phyloP scores from a whole-genome alignment of 2,329 filamentous ascomycete genomes.

The Aspergillus sp. region DNA sequence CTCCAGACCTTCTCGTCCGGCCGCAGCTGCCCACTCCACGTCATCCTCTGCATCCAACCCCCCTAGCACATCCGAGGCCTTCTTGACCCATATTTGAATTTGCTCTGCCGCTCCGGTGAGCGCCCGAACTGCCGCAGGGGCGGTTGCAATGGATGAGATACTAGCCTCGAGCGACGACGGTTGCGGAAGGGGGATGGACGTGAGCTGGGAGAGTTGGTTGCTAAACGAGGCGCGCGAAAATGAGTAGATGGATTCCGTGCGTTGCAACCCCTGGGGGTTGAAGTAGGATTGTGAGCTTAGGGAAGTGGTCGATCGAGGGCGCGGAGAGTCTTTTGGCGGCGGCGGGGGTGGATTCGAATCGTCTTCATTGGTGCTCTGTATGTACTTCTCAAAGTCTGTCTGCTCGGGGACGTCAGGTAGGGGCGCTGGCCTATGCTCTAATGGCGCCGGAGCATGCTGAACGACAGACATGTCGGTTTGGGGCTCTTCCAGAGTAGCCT shows the following conservation, averaged over 20 bases:
- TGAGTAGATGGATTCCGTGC: conserved; percentile 88
- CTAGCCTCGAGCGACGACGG: conserved; percentile 79
- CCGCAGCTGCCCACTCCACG: conserved; percentile 92
- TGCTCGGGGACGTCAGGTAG: conserved; percentile 25
- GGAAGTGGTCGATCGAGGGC: conserved; percentile 29
- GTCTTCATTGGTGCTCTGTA: conserved; percentile 39
- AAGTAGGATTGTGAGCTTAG: conserved; percentile 45
- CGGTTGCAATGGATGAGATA: conserved; percentile 81
- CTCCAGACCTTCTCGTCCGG: conserved; percentile 61
- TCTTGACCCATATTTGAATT: conserved; percentile 90
- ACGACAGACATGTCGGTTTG: conserved; percentile 33
- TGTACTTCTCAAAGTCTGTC: conserved; percentile 47
- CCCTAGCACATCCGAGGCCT: conserved; percentile 83
- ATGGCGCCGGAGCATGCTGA: conserved; percentile 27
- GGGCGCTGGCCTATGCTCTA: conserved; percentile 20
- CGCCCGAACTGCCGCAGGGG: conserved; percentile 78
- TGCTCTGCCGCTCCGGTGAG: conserved; percentile 87
- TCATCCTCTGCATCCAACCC: conserved; percentile 94
- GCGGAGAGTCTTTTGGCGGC: conserved; percentile 41
- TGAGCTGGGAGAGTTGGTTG: conserved; percentile 88
- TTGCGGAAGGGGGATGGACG: conserved; percentile 84
- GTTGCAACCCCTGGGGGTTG: conserved; percentile 52
- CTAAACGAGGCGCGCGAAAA: conserved; percentile 90
- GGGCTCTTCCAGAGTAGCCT: conserved; percentile 2
- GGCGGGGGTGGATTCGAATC: conserved; percentile 34